Base-by-base conservation (phyloP, 352 stramenopile species). In the Phytophthora europaea region DNA sequence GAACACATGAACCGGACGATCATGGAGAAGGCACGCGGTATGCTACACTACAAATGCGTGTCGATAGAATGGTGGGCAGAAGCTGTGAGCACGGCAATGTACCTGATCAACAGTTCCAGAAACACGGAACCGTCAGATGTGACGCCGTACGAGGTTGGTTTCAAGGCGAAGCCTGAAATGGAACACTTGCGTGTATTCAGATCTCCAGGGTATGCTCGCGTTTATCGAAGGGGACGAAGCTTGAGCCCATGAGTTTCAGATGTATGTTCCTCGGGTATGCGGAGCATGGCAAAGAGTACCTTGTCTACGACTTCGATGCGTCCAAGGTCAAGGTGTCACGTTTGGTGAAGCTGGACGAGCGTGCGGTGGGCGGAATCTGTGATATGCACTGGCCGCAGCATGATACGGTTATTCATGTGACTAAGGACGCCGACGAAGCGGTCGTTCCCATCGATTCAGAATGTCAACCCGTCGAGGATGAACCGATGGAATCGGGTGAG, bases 301-400 rank as follows among this genome's bases (percentile, higher is more conserved):
- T 65, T 16, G 68, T 81, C 1, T 64, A 62, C 43, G 57, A 75
- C 50, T 48, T 75, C 18, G 61, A 75, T 0, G 28, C 33, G 10
- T 31, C 26, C 53, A 76, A 80, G 22, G 28, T 73, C 10, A 66
- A 71, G 18, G 40, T 73, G n/a, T 31, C 36, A 31, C 59, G 58
- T 2, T 73, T 60, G 6, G 13, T 80, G 3, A 64, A 61, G 16
- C 43, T 71, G 13, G 60, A 80, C 31, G 61, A 80, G 16, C 73
- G 73, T 36, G 54, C 71, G 15, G 54, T 71, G 16, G n/a, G 34
- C 18, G 33, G 51, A 9, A 65, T 69, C 10, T 75, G 63, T n/a
- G 40, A 70, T 34, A 50, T 45, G 13, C 26, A 31, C 6, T 45
- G 26, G 15, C 12, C 31, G 13, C 33, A 66, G n/a, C 28, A 58